phyloP scores from a whole-genome alignment of 257 asterid species.

The Sherardia arvensis region DNA sequence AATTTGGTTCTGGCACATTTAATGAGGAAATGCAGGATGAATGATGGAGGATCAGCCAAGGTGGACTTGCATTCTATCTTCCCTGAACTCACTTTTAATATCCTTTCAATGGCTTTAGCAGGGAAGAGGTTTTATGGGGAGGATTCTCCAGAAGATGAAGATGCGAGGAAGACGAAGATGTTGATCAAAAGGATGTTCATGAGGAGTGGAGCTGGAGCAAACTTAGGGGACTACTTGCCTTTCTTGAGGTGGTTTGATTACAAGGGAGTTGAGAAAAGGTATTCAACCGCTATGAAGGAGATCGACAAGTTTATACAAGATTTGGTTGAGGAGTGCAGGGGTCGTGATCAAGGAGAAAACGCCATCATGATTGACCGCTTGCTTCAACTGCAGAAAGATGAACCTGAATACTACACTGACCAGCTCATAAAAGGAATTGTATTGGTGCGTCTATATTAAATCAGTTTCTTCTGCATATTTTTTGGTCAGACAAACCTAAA shows the following conservation, averaged over 20 bases:
- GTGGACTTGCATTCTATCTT: not conserved
- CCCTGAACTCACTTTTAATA: not conserved
- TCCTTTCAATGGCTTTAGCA: not conserved
- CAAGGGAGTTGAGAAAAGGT: not conserved
- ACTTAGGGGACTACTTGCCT: not conserved
- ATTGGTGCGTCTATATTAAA: not conserved
- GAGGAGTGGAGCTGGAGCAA: not conserved
- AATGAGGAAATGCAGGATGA: not conserved
- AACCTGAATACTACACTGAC: not conserved
- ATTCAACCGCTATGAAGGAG: not conserved
- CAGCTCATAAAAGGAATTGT: not conserved
- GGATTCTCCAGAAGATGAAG: not conserved
- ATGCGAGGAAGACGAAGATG: not conserved
- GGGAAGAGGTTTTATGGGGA: not conserved
- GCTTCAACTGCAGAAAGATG: not conserved
- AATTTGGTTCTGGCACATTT: slow-evolving; percentile 12
- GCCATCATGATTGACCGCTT: not conserved
- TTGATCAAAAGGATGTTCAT: not conserved
- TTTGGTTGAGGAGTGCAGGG: not conserved
- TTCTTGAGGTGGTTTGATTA: not conserved
- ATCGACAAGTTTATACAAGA: not conserved
- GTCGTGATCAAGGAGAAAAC: not conserved
- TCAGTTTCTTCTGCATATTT: too few relatives aligned
- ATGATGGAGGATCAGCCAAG: slow-evolving; percentile 9
- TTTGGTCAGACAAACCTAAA: too few relatives aligned